Evolutionary conservation across 768 basidiomycete species (phyloP), one percentile per base, ranked within the genome.

Genomic region (Tricholoma matsutake): DNA sequence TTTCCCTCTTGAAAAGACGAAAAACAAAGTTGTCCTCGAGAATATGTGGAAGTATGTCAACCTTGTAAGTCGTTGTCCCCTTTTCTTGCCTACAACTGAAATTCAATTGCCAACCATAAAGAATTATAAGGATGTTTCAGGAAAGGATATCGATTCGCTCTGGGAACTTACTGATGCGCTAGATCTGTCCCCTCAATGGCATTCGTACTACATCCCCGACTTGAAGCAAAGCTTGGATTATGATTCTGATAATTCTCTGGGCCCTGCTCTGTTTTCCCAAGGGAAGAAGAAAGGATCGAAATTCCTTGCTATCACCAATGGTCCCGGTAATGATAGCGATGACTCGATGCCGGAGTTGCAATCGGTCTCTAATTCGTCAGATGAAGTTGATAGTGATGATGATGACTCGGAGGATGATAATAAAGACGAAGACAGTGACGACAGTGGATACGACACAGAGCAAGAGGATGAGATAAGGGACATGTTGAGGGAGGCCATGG

Each of bases 401-500:
- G 63, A 67, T 16, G 70, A 74, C 4, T 76, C 75, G 3, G 80
- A 82, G 8, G 76, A 76, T 2, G 73, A 76, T 14, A 70, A 76
- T 8, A 59, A 58, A 8, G 73, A 70, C 6, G 71, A 69, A 51
- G 74, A 76, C 25, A 74, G 75, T 10, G 74, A 73, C 20, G 75
- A 78, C 13, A 80, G 73, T 45, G 81, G 73, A 6, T 87, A 88
- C 67, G 83, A 91, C 64, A 82, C 83, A 4, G 90, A 89, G 51
- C 82, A 87, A 60, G 89, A 89, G 63, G 89, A 88, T 57, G 79
- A 82, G 62, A 71, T 91, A 29, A 76, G 86, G 18, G 83, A 84
- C 32, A 69, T 86, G 74, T 63, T 86, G 28, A 79, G 85, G 54
- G 86, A 89, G 67, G 92, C 91, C 3, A 89, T 92, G 88, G 85